phyloP scores from a whole-genome alignment of 2,329 filamentous ascomycete genomes.

The Periconia sp. region DNA sequence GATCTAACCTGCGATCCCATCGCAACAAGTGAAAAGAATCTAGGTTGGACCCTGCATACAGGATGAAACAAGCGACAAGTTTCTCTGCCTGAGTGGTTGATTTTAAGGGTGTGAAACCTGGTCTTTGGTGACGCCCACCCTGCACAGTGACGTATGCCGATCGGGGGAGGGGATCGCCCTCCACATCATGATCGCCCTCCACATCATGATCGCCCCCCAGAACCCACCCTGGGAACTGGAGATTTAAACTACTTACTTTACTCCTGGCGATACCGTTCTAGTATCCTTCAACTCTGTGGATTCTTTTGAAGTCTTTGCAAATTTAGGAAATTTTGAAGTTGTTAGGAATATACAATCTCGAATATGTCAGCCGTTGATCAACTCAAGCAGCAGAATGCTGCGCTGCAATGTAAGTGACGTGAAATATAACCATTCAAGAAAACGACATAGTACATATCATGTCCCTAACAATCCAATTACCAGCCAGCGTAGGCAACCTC shows the following conservation, averaged over 20 bases:
- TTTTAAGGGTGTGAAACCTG: background rate
- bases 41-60: background rate
- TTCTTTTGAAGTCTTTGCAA: background rate
- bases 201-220: background rate
- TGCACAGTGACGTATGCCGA: conserved; percentile 11
- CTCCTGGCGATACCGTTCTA: too few relatives aligned
- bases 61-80: background rate
- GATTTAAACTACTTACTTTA: background rate
- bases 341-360: background rate
- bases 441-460: too few relatives aligned
- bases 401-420: conserved; percentile 42
- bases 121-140: conserved; percentile 8
- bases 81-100: background rate
- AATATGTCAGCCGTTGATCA: conserved; percentile 40
- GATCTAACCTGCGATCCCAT: background rate
- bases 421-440: background rate
- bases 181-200: background rate
- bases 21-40: background rate
- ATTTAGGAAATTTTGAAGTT: too few relatives aligned
- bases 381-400: conserved; percentile 46
- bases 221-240: background rate
- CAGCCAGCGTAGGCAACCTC: conserved; percentile 33
- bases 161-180: background rate
- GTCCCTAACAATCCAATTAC: too few relatives aligned
- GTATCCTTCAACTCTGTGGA: background rate